Evolutionary conservation across 768 basidiomycete genomes (phyloP).

Genomic region (Trametes villosa): DNA sequence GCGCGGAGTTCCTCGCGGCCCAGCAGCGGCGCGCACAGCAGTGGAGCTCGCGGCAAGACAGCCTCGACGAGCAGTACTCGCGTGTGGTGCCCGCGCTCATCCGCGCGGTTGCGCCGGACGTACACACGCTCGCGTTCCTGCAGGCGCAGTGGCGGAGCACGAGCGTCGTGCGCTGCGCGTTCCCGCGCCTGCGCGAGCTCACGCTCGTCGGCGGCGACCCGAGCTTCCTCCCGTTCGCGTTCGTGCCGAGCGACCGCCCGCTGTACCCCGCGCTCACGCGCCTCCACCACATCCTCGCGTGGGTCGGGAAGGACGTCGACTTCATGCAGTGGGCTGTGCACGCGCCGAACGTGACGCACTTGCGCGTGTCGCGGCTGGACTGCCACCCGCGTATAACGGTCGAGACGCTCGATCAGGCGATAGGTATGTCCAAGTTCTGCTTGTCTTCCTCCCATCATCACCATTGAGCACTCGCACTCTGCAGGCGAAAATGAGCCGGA

Average conservation of each 20-base stretch:
- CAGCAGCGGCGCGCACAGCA: slow-evolving; percentile 15
- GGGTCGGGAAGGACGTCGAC: slow-evolving; percentile 17
- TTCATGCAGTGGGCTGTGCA: slow-evolving; percentile 20
- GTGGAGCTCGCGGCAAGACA: slow-evolving; percentile 17
- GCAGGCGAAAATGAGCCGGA: neutral
- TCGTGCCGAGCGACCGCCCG: slow-evolving; percentile 6
- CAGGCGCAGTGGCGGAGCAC: slow-evolving; percentile 21
- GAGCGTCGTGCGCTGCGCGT: slow-evolving; percentile 9
- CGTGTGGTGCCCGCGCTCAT: slow-evolving; percentile 16
- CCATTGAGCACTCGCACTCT: neutral
- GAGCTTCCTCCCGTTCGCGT: slow-evolving; percentile 20
- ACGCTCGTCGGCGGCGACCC: slow-evolving; percentile 21
- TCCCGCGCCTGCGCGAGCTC: slow-evolving; percentile 18
- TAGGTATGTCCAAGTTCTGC: neutral
- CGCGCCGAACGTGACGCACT: slow-evolving; percentile 20
- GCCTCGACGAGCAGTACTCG: slow-evolving; percentile 21
- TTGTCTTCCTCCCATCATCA: neutral
- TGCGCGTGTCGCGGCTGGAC: slow-evolving; percentile 22
- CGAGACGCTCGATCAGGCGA: slow-evolving; percentile 14
- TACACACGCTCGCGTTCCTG: slow-evolving; percentile 16
- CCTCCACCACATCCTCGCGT: slow-evolving; percentile 20
- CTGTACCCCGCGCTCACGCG: slow-evolving; percentile 20
- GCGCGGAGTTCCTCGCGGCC: slow-evolving; percentile 17
- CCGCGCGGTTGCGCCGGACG: slow-evolving; percentile 20
- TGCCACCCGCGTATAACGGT: slow-evolving; percentile 11